Conservation (phyloP, 2,329 filamentous ascomycete genomes). For the Aspergillus proliferans region DNA sequence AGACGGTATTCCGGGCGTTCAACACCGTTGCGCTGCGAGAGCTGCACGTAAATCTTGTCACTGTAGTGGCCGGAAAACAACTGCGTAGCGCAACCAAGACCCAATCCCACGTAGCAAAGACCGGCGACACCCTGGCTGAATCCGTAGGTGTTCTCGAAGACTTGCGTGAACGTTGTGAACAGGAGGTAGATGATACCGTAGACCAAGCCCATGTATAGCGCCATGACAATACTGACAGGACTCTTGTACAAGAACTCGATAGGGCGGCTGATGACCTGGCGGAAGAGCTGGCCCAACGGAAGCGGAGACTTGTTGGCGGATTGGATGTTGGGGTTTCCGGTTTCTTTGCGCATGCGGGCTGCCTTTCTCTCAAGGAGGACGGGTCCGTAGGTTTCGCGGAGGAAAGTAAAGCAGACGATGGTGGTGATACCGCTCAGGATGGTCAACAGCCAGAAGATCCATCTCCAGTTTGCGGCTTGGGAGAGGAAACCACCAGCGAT, state of each 20-base stretch:
- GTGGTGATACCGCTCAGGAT: constrained; percentile 22
- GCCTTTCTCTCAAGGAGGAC: not conserved
- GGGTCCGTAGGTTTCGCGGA: not conserved
- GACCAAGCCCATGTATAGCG: constrained; percentile 5
- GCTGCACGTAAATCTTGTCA: not conserved
- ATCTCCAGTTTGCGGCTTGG: constrained; percentile 39
- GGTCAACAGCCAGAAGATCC: constrained; percentile 42
- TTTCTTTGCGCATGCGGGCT: not conserved
- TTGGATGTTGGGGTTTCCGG: not conserved
- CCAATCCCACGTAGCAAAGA: constrained; percentile 22
- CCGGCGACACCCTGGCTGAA: constrained; percentile 21
- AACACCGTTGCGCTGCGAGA: not conserved
- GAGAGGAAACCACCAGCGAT: constrained; percentile 35
- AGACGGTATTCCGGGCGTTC: constrained; percentile 49
- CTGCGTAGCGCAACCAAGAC: constrained; percentile 12
- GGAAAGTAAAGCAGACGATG: not conserved
- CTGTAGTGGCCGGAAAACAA: not conserved
- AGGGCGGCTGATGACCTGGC: constrained; percentile 35
- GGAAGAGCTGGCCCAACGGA: constrained; percentile 18
- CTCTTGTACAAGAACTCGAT: constrained; percentile 10
- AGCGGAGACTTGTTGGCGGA: constrained; percentile 24
- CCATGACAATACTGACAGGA: not conserved
- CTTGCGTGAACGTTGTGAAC: constrained; percentile 31
- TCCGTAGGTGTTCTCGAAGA: constrained; percentile 20
- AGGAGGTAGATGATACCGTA: constrained; percentile 35